Percentiles rank a stretch among this genome's conserved stretches.
Evolutionary conservation across 208 protist species (phyloP).

Genomic region (Leishmania tropica): DNA sequence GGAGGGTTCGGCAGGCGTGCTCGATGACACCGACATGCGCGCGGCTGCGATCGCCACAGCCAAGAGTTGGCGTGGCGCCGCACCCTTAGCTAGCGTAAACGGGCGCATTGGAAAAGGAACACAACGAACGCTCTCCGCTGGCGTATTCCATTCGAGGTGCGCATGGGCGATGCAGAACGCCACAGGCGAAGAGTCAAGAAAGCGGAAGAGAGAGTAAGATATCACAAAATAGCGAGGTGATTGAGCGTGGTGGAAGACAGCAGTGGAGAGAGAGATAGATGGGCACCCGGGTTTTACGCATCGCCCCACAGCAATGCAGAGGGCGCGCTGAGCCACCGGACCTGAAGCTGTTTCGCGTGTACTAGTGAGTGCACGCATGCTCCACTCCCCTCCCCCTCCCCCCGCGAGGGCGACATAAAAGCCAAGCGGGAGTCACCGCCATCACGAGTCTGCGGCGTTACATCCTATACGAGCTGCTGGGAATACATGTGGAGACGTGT

Average conservation of each 20-base stretch:
- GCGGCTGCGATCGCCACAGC: neutral
- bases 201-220: neutral
- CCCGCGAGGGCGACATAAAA: neutral
- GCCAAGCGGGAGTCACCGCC: neutral
- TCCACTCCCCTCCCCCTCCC: neutral
- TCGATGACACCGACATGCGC: neutral
- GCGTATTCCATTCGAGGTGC: neutral
- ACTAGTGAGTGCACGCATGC: neutral
- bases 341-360: neutral
- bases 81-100: neutral
- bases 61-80: neutral
- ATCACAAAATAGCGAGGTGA: neutral
- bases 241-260: neutral
- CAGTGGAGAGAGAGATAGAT: neutral
- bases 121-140: neutral
- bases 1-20: neutral
- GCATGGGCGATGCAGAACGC: neutral
- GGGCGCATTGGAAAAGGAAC: slow-evolving; percentile 8
- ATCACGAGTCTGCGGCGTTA: neutral
- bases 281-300: neutral
- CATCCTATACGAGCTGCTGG: neutral
- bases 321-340: neutral
- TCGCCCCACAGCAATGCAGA: neutral
- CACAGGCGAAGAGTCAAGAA: neutral
- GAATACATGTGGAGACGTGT: neutral